Base-by-base conservation (phyloP, 441 rosid species). In the Euphorbia celastroides region DNA sequence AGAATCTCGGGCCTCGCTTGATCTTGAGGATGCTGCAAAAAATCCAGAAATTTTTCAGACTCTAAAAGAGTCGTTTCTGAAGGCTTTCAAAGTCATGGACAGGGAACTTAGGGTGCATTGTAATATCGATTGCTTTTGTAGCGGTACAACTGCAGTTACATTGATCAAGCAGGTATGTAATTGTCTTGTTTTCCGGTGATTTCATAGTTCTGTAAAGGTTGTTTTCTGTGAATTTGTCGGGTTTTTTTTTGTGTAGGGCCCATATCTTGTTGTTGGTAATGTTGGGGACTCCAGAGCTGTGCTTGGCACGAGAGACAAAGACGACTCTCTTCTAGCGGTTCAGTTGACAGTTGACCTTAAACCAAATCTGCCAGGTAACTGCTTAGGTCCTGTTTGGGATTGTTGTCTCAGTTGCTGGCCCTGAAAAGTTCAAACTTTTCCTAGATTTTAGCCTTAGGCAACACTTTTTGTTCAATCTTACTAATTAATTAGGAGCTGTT, bases 131-230 rank as follows among this genome's bases (percentile, higher is more conserved):
- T 89, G 97, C 82, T 90, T 77, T 80, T 95, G 98, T 78, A 90
- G 99, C 75, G 98, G 99, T 52, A 92, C 98, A 59, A 92, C 99
- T 2, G 98, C 99, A 17, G 99, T 95, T 51, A 90, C 99, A 32
- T 62, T 95, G 84, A 76, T 92, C 79, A 92, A 92, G 80, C 98
- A 87, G 95, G 99, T 95, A 65, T 65, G 19, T 59, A 65, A 64
- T 73, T 61, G 13, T 55, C 16, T 41, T 50, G 46, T 62, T 42
- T 55, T n/a, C 23, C 57, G 38, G 26, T 7, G 57, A 46, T 7
- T 57, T 68, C 12, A 9, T 9, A 38, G 12, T 38, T 38, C 66
- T 64, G 11, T 69, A 23, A 27, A 62, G 58, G 46, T 68, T 54
- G 23, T 64, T 56, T 66, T 65, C 28, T 38, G 64, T 38, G 44